These are phyloP conservation scores for Gautieria morchelliformis DNA, from an alignment of 768 basidiomycete species.

Conservation along the genomic window DNA sequence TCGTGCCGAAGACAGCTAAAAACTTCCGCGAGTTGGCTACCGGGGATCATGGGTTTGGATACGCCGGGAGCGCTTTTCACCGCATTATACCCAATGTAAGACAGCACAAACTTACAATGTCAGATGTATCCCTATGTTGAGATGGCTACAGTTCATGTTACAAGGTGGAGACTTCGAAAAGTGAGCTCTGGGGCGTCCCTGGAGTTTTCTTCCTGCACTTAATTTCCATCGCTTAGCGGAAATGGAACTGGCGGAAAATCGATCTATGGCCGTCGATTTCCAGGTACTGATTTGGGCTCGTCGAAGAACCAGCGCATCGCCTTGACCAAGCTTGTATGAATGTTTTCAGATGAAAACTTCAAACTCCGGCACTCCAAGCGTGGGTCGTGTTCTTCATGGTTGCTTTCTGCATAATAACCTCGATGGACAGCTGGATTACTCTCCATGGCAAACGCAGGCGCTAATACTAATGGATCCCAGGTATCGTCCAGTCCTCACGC, in stretches of 20 bases:
- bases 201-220: slow-evolving; percentile 3
- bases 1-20: slow-evolving; percentile 68
- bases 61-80: slow-evolving; percentile 61
- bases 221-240: slow-evolving; percentile 27
- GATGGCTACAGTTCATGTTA: slow-evolving; percentile 58
- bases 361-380: slow-evolving; percentile 58
- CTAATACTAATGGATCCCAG: slow-evolving; percentile 76
- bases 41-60: slow-evolving; percentile 61
- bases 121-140: neutral
- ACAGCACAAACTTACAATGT: slow-evolving; percentile 11
- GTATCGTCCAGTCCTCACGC: slow-evolving; percentile 3
- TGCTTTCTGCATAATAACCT: slow-evolving; percentile 4
- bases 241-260: slow-evolving; percentile 77
- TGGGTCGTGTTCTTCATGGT: slow-evolving; percentile 25
- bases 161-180: slow-evolving; percentile 77
- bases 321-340: neutral
- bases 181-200: slow-evolving; percentile 10
- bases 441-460: slow-evolving; percentile 75
- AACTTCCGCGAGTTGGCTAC: slow-evolving; percentile 80
- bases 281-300: slow-evolving; percentile 34
- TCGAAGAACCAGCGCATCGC: neutral
- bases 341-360: slow-evolving; percentile 78
- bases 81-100: slow-evolving; percentile 34
- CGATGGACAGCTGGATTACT: slow-evolving; percentile 34
- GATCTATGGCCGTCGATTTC: slow-evolving; percentile 63